Evolutionary conservation across 73 alveolate genomes (phyloP), one percentile per base, ranked within the genome.

Genomic region (Blepharisma stoltei): DNA sequence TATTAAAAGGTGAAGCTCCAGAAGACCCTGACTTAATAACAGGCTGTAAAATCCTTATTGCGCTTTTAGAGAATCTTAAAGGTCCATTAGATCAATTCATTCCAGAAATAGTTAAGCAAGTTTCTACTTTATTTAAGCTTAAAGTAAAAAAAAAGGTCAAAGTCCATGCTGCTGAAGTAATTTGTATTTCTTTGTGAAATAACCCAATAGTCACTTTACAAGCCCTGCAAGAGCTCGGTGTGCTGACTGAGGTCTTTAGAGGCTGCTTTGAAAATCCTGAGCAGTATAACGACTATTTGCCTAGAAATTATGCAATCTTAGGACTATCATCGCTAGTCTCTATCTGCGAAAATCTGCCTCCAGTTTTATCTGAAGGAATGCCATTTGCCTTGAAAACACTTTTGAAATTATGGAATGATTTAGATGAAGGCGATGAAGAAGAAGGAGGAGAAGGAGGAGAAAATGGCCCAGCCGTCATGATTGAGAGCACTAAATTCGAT

Each of bases 51-150:
- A 44, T 83, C 4, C 32, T 86, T 9, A 84, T 86, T 21, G 80
- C 94, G 11, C 54, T 86, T 54, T 20, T 83, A 38, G 94, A 86
- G 80, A 83, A 83, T 71, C 68, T 70, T 14, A 18, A 67, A 23
- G 94, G 94, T 6, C 55, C 38, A n/a, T 60, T 86, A n/a, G 88
- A 86, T 76, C 84, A 54, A 23, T 71, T 67, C 37, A 67, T 86
- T 38, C 83, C 88, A 5, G 54, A 47, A 67, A 78, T 50, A 4
- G 20, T 44, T 27, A 55, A 43, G 46, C 25, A 23, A 45, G 23
- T 82, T 69, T 37, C 77, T 80, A 20, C 52, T 25, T 14, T 9
- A 49, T n/a, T 27, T 44, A 53, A 71, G 49, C 23, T 6, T 54
- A 46, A 55, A 82, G 0, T 70, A 53, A 67, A 49, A 27, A 48